Evolutionary conservation across 1,139 yeast genomes (phyloP).

Genomic region (Chernovozyma aurita): DNA sequence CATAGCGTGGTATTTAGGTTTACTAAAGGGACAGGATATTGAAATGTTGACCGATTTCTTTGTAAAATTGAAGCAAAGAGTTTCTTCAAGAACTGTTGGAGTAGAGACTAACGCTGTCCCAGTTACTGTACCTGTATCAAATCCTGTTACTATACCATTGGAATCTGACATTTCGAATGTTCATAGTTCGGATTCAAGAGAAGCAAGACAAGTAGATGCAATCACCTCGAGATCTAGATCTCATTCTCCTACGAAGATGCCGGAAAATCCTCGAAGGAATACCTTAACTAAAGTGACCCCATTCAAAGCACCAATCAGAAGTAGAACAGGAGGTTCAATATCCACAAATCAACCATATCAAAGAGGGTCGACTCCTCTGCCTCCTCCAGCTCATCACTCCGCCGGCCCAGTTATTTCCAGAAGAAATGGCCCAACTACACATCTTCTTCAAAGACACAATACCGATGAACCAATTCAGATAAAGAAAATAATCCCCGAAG

Average conservation of each 20-base stretch:
- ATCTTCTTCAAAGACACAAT: not conserved
- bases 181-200: not conserved
- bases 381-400: too few species aligned
- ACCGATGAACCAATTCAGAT: not conserved
- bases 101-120: too few species aligned
- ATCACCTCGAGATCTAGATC: constrained; percentile 1
- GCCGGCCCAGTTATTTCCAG: too few species aligned
- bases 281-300: constrained; percentile 23
- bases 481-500: not conserved
- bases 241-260: constrained; percentile 5
- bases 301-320: constrained; percentile 8
- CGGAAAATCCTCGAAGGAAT: constrained; percentile 12
- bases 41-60: too few species aligned
- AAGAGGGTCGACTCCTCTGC: too few species aligned
- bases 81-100: too few species aligned
- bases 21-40: constrained; percentile 21
- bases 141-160: not conserved
- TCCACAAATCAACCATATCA: too few species aligned
- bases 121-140: too few species aligned
- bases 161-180: not conserved
- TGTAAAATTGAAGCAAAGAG: too few species aligned
- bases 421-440: too few species aligned
- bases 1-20: constrained; percentile 28
- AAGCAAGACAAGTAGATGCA: not conserved
- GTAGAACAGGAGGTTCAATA: too few species aligned